phyloP scores from a whole-genome alignment of 768 basidiomycete genomes.

The Multifurca ochricompacta region DNA sequence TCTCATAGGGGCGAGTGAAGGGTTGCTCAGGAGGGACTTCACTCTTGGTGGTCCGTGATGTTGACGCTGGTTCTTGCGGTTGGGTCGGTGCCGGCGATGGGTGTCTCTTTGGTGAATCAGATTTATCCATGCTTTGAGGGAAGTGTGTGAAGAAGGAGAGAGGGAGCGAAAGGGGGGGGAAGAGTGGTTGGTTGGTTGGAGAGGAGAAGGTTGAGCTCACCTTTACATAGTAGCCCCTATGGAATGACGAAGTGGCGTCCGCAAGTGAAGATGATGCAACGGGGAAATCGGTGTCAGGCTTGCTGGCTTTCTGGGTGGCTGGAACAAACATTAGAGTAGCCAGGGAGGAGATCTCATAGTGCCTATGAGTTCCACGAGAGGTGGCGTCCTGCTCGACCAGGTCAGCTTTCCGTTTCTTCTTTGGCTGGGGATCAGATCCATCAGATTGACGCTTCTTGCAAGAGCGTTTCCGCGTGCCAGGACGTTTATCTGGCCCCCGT shows the following conservation, averaged over 20 bases:
- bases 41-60: slow-evolving; percentile 16
- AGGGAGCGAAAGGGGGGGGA: neutral
- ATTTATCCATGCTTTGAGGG: neutral
- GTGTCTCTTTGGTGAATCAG: slow-evolving; percentile 13
- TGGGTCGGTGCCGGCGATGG: slow-evolving; percentile 9
- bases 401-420: slow-evolving; percentile 30
- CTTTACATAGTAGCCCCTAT: slow-evolving; percentile 15
- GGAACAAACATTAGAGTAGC: slow-evolving; percentile 8
- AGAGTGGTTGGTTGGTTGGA: neutral
- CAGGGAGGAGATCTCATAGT: slow-evolving; percentile 12
- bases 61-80: slow-evolving; percentile 6
- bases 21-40: slow-evolving; percentile 22
- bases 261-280: slow-evolving; percentile 1
- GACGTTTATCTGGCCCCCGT: slow-evolving; percentile 79
- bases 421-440: slow-evolving; percentile 34
- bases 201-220: neutral
- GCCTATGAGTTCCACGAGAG: slow-evolving; percentile 2
- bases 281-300: slow-evolving; percentile 5
- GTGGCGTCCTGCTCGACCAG: slow-evolving; percentile 8
- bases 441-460: slow-evolving; percentile 72
- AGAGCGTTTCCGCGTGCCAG: slow-evolving; percentile 74
- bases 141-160: neutral
- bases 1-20: slow-evolving; percentile 24
- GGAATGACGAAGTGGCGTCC: neutral
- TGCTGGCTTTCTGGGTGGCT: slow-evolving; percentile 1